Evolutionary conservation across 2,329 filamentous ascomycete genomes (phyloP).

Genomic region (Aspergillus puulaauensis): DNA sequence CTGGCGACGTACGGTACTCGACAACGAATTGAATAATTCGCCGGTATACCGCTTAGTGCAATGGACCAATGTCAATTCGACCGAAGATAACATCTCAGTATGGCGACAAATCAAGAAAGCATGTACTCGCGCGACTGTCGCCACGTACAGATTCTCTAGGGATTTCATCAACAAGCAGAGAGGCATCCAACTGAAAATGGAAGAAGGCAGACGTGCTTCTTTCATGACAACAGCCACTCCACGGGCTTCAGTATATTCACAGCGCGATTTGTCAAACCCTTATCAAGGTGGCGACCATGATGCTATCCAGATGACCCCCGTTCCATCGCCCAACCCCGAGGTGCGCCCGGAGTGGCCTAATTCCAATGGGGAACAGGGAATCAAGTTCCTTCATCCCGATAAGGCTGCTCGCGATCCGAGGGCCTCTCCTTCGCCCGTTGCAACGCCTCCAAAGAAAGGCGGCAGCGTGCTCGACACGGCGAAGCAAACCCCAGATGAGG

Average conservation of each 20-base stretch:
- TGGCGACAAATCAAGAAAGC: constrained; percentile 95
- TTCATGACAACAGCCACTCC: constrained; percentile 60
- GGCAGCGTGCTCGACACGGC: constrained; percentile 74
- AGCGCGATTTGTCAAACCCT: constrained; percentile 35
- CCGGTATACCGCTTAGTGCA: constrained; percentile 85
- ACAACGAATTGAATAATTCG: constrained; percentile 94
- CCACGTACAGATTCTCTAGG: constrained; percentile 54
- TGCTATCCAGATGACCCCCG: constrained; percentile 93
- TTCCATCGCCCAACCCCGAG: constrained; percentile 73
- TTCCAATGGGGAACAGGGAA: constrained; percentile 25
- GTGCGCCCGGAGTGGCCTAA: constrained; percentile 46
- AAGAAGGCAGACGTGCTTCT: constrained; percentile 57
- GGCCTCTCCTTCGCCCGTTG: constrained; percentile 18
- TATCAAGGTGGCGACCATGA: constrained; percentile 46
- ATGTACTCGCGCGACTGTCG: constrained; percentile 62
- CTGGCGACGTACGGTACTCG: constrained; percentile 84
- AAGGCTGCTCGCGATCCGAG: constrained; percentile 29
- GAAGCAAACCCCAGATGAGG: constrained; percentile 64
- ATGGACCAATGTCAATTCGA: constrained; percentile 91
- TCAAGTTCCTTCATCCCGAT: constrained; percentile 31
- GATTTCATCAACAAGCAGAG: constrained; percentile 44
- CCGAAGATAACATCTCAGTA: constrained; percentile 76
- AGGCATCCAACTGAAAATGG: constrained; percentile 35
- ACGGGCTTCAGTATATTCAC: constrained; percentile 57
- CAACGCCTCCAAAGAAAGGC: constrained; percentile 43